Evolutionary conservation across 371 early-diverging fungal species (phyloP).

Genomic region (Rhizopus delemar): DNA sequence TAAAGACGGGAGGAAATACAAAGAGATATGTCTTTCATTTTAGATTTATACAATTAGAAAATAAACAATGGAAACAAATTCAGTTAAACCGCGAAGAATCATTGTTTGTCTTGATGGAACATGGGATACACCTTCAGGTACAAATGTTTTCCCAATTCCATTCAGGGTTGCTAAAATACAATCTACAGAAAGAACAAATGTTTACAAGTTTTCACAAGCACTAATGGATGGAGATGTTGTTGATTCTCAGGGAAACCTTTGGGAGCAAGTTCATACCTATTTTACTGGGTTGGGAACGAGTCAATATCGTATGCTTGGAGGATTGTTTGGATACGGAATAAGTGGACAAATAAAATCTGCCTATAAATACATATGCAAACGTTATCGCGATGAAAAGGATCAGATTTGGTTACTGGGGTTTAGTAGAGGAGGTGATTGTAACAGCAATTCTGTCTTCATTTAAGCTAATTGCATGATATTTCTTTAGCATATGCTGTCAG

Average conservation of each 20-base stretch:
- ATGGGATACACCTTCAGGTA: slow-evolving; percentile 45
- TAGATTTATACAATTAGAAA: background rate
- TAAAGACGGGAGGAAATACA: no score
- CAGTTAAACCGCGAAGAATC: slow-evolving; percentile 23
- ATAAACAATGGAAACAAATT: background rate
- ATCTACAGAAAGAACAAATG: background rate
- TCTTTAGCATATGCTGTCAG: slow-evolving; percentile 39
- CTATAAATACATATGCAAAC: slow-evolving; percentile 29
- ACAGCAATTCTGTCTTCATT: background rate
- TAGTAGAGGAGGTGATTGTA: slow-evolving; percentile 38
- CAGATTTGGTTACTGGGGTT: slow-evolving; percentile 43
- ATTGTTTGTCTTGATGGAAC: slow-evolving; percentile 46
- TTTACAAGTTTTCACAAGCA: background rate
- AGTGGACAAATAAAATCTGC: slow-evolving; percentile 35
- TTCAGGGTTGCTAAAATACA: background rate
- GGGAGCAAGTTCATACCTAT: slow-evolving; percentile 28
- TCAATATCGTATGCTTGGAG: slow-evolving; percentile 25
- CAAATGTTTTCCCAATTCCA: background rate
- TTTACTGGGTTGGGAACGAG: slow-evolving; percentile 34
- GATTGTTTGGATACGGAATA: slow-evolving; percentile 41
- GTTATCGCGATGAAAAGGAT: slow-evolving; percentile 27
- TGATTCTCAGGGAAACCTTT: slow-evolving; percentile 8
- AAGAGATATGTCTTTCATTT: no score
- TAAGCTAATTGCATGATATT: background rate
- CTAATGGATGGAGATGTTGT: background rate